A percentile compares a stretch with the other conserved stretches of the same genome.
These are phyloP conservation scores for Corylus americana DNA, from an alignment of 306 rosid genomes.

Conservation along the genomic window DNA sequence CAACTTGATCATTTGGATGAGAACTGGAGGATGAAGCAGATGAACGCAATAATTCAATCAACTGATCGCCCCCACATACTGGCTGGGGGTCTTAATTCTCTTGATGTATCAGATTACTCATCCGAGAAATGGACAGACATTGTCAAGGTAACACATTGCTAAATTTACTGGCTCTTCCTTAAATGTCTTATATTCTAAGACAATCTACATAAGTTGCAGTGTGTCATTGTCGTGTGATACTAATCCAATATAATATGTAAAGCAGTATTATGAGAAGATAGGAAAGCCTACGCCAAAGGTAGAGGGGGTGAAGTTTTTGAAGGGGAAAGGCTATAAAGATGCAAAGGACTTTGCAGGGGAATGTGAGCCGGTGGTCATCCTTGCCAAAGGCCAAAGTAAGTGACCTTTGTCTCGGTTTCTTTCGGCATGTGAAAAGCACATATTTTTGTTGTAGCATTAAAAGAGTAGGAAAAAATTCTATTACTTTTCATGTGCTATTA, in stretches of 20 bases:
- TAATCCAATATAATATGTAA: neutral
- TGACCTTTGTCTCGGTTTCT: neutral
- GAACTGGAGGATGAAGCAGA: slow-evolving; percentile 92
- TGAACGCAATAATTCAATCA: slow-evolving; percentile 59
- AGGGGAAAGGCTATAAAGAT: slow-evolving; percentile 68
- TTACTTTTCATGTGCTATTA: no score
- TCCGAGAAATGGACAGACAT: slow-evolving; percentile 76
- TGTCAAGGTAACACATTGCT: slow-evolving; percentile 46
- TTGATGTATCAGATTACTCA: slow-evolving; percentile 66
- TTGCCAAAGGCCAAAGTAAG: slow-evolving; percentile 91
- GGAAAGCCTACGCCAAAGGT: slow-evolving; percentile 83
- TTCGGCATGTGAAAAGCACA: no score
- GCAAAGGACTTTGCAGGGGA: slow-evolving; percentile 79
- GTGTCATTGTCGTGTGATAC: neutral
- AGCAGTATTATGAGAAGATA: slow-evolving; percentile 74
- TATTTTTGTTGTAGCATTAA: no score
- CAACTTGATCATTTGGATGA: slow-evolving; percentile 93
- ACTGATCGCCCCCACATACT: slow-evolving; percentile 73
- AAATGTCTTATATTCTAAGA: no score
- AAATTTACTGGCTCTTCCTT: neutral
- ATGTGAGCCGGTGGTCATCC: slow-evolving; percentile 77
- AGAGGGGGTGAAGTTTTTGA: slow-evolving; percentile 77
- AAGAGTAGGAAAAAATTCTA: no score
- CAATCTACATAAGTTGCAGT: neutral
- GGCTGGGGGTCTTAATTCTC: slow-evolving; percentile 82